These are phyloP conservation scores for Phytophthora pinifolia DNA, from an alignment of 352 stramenopile species.

Conservation along the genomic window DNA sequence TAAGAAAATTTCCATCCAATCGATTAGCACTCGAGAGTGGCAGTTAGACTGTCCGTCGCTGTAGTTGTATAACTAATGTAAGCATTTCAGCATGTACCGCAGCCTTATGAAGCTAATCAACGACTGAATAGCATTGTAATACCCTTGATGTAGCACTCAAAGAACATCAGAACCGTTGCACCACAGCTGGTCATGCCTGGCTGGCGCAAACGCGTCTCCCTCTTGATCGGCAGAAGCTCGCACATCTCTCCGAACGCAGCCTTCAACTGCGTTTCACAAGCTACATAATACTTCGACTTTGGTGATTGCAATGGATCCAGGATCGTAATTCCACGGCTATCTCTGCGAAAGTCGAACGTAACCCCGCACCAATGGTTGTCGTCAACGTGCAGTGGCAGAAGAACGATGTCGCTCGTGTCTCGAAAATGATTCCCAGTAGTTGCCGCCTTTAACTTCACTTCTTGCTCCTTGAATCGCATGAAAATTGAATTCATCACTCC, in stretches of 20 bases:
- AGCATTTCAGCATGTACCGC: too few relatives aligned
- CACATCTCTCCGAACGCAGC: background rate
- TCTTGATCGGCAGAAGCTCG: too few relatives aligned
- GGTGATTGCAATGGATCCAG: slow-evolving; percentile 6
- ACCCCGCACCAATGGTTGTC: slow-evolving; percentile 10
- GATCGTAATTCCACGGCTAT: slow-evolving; percentile 1
- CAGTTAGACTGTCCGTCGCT: too few relatives aligned
- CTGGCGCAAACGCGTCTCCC: too few relatives aligned
- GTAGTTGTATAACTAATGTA: too few relatives aligned
- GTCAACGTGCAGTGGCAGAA: background rate
- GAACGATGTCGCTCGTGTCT: background rate
- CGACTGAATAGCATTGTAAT: too few relatives aligned
- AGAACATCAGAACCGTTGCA: too few relatives aligned
- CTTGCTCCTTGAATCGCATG: background rate
- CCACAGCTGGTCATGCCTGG: too few relatives aligned
- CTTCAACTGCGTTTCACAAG: background rate
- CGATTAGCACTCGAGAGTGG: too few relatives aligned
- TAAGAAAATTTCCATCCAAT: too few relatives aligned
- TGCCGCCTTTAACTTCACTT: background rate
- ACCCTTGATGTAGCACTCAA: too few relatives aligned
- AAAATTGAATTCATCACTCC: background rate
- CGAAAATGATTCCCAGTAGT: background rate
- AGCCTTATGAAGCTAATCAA: too few relatives aligned
- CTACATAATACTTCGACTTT: slow-evolving; percentile 15
- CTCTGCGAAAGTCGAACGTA: background rate